phyloP scores from a whole-genome alignment of 2,329 filamentous ascomycete genomes.

The Aspergillus udagawae region DNA sequence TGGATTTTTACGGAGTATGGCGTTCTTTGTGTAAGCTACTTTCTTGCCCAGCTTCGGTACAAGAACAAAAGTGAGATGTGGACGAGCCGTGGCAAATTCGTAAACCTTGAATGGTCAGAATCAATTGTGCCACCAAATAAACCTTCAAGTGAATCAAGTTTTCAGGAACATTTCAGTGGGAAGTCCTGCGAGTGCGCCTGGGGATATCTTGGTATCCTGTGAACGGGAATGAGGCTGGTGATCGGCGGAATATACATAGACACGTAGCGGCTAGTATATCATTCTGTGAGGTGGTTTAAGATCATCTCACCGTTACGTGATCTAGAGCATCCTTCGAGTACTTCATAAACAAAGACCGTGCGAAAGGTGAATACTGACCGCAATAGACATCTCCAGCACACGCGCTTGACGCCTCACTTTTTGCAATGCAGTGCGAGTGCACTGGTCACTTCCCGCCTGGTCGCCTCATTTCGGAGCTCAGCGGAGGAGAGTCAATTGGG shows the following conservation, averaged over 20 bases:
- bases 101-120: neutral
- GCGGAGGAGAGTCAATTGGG: constrained; percentile 5
- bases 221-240: neutral
- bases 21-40: neutral
- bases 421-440: constrained; percentile 8
- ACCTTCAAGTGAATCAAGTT: neutral
- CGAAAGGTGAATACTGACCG: neutral
- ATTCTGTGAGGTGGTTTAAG: neutral
- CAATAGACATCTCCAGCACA: neutral
- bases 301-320: too few relatives aligned
- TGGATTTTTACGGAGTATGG: neutral
- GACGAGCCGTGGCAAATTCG: neutral
- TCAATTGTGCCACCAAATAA: neutral
- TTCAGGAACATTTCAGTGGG: neutral
- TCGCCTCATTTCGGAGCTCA: constrained; percentile 19
- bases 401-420: constrained; percentile 23
- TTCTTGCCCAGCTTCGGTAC: neutral
- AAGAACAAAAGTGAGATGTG: neutral
- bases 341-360: neutral
- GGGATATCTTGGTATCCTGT: neutral
- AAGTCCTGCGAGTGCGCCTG: neutral
- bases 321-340: neutral
- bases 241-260: neutral
- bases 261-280: neutral
- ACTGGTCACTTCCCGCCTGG: constrained; percentile 11